Conservation (phyloP, 2,329 filamentous ascomycete species). For the Trichoderma koningii region DNA sequence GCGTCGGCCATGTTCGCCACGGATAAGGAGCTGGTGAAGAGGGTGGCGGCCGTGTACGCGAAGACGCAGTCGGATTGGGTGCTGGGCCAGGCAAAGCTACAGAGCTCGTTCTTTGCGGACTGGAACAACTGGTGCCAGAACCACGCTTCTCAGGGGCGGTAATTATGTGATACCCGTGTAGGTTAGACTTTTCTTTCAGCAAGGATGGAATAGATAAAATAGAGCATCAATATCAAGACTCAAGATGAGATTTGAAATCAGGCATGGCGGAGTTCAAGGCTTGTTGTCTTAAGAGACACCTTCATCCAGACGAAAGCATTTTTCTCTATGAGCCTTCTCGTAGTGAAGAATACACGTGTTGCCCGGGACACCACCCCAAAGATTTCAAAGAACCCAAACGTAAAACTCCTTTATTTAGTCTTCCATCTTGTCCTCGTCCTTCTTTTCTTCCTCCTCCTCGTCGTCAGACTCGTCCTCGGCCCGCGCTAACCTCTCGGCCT, state of each 20-base stretch:
- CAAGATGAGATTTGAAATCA: no score
- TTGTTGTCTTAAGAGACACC: neutral
- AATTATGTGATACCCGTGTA: conserved; percentile 31
- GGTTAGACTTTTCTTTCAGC: conserved; percentile 12
- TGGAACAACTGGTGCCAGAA: conserved; percentile 74
- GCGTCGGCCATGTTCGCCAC: conserved; percentile 61
- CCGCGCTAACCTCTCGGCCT: conserved; percentile 91
- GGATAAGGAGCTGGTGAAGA: conserved; percentile 54
- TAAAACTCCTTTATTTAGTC: conserved; percentile 57
- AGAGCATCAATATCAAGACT: neutral
- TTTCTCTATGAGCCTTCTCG: conserved; percentile 42
- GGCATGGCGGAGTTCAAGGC: neutral
- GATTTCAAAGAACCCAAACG: neutral
- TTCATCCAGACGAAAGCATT: conserved; percentile 37
- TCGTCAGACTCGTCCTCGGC: conserved; percentile 86
- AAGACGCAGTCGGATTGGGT: conserved; percentile 61
- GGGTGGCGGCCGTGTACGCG: conserved; percentile 65
- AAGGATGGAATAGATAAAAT: neutral
- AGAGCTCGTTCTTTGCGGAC: conserved; percentile 67
- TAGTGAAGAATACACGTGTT: conserved; percentile 42
- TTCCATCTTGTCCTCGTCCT: conserved; percentile 81
- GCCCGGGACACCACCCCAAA: conserved; percentile 28
- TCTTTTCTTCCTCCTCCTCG: conserved; percentile 69
- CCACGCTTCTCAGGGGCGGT: conserved; percentile 42
- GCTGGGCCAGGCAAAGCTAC: conserved; percentile 59